Evolutionary conservation across 805 yeast genomes (phyloP).

Genomic region (Spathaspora sp.): DNA sequence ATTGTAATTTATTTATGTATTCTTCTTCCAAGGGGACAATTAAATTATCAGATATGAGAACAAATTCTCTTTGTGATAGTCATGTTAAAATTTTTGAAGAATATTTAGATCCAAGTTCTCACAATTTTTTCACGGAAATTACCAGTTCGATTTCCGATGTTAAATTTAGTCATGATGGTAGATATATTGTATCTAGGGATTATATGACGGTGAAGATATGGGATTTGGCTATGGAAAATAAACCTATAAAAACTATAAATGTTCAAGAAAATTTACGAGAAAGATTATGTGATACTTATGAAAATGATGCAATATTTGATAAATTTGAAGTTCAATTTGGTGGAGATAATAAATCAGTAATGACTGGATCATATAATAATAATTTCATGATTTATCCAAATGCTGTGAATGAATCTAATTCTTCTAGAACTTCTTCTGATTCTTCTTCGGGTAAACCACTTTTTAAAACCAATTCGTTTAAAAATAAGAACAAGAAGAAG

Average conservation of each 20-base stretch:
- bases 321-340: conserved; percentile 95
- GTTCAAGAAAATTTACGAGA: conserved; percentile 95
- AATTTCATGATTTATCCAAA: conserved; percentile 96
- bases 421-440: background rate
- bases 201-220: conserved; percentile 96
- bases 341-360: conserved; percentile 86
- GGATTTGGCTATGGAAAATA: conserved; percentile 96
- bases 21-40: conserved; percentile 94
- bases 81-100: conserved; percentile 90
- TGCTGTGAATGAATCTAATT: conserved; percentile 32
- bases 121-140: conserved; percentile 95
- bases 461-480: conserved; percentile 12
- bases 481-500: conserved; percentile 9
- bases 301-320: conserved; percentile 96
- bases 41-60: conserved; percentile 94
- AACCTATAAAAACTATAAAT: conserved; percentile 90
- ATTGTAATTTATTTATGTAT: conserved; percentile 93
- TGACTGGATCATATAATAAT: conserved; percentile 97
- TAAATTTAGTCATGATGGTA: conserved; percentile 86
- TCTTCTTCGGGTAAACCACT: conserved; percentile 8
- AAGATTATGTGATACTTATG: conserved; percentile 93
- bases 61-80: conserved; percentile 87
- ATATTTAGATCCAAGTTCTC: conserved; percentile 85
- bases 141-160: conserved; percentile 93
- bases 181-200: conserved; percentile 94